A percentile compares a stretch with the other conserved stretches of the same genome.
These are phyloP conservation scores for Conidiobolus incongruus DNA, from an alignment of 371 early-diverging fungal genomes.

Conservation along the genomic window DNA sequence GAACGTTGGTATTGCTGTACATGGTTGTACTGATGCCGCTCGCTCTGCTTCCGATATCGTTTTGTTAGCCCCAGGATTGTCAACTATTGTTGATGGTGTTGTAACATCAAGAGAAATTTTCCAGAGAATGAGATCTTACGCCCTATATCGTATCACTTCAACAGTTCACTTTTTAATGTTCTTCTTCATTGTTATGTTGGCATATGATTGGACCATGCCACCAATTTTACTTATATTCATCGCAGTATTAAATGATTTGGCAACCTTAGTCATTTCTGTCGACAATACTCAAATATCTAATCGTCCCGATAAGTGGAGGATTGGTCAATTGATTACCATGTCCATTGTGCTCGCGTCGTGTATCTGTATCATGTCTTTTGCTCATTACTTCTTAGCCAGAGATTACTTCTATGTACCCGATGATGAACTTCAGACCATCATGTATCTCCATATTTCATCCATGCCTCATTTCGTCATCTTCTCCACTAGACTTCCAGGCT, in stretches of 20 bases:
- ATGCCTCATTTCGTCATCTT: conserved; percentile 92
- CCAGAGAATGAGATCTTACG: conserved; percentile 73
- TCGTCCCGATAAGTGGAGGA: conserved; percentile 72
- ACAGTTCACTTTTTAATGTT: conserved; percentile 72
- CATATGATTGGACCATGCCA: conserved; percentile 39
- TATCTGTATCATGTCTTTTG: conserved; percentile 39
- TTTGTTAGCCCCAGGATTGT: too few relatives aligned
- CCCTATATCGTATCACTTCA: conserved; percentile 70
- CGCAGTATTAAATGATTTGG: conserved; percentile 57
- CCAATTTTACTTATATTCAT: conserved; percentile 50
- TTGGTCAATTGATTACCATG: too few relatives aligned
- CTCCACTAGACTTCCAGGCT: conserved; percentile 65
- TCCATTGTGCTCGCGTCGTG: conserved; percentile 41
- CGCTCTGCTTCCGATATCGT: too few relatives aligned
- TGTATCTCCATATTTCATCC: conserved; percentile 69
- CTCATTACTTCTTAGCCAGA: conserved; percentile 39
- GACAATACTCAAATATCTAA: conserved; percentile 61
- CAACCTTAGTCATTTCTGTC: conserved; percentile 63
- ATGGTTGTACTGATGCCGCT: too few relatives aligned
- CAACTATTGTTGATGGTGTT: conserved; percentile 70
- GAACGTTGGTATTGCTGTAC: too few relatives aligned
- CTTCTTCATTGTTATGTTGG: conserved; percentile 58
- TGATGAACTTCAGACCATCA: conserved; percentile 34
- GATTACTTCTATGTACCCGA: conserved; percentile 12
- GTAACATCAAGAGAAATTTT: conserved; percentile 60